Conservation (phyloP, 2,329 filamentous ascomycete species). For the Colletotrichum gloeosporioides region DNA sequence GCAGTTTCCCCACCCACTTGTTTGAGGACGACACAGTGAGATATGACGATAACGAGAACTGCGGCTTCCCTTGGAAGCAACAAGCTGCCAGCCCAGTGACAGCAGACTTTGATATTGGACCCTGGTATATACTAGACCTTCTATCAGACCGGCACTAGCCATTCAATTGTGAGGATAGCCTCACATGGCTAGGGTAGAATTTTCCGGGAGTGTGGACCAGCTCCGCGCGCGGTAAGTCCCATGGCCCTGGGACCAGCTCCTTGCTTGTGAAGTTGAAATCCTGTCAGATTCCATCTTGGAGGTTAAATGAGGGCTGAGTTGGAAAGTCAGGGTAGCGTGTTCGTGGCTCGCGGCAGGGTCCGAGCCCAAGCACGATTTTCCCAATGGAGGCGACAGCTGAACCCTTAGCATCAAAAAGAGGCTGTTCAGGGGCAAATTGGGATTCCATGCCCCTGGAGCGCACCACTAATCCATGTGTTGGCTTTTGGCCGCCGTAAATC, state of each 20-base stretch:
- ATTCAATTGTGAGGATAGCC: neutral
- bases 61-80: neutral
- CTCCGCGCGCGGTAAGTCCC: neutral
- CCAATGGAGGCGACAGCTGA: constrained; percentile 2
- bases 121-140: neutral
- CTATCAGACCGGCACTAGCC: neutral
- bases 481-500: neutral
- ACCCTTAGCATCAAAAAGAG: neutral
- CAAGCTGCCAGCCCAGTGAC: neutral
- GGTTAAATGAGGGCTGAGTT: neutral
- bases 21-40: neutral
- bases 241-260: neutral
- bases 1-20: neutral
- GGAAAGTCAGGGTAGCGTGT: constrained; percentile 1
- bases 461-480: neutral
- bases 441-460: neutral
- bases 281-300: neutral
- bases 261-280: too few species aligned
- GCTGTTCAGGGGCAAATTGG: constrained; percentile 4
- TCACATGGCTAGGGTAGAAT: neutral
- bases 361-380: neutral
- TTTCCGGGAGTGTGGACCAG: neutral
- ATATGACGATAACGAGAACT: neutral
- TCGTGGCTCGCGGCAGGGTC: neutral
- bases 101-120: neutral